Evolutionary conservation across 495 filamentous ascomycete genomes (phyloP), one percentile per base, ranked within the genome.

Genomic region (Tuber calosporum): DNA sequence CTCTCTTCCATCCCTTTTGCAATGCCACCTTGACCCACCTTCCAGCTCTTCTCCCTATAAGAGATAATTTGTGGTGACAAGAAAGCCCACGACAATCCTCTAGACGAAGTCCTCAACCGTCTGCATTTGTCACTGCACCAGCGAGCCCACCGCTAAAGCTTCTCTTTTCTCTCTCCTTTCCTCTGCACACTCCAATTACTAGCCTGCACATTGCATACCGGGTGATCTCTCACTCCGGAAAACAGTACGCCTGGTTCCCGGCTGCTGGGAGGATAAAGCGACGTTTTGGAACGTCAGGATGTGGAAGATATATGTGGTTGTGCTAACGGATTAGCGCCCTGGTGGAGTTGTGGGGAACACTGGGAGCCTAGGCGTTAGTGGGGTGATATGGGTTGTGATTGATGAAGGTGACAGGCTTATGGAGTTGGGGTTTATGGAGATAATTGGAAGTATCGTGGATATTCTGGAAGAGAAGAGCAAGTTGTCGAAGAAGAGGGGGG

Each of bases 341-440:
- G 48, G 48, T 58, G n/a, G n/a, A 30, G 48, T n/a, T 11, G 22
- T 26, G 0, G 48, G 22, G 48, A 26, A 53, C 3, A n/a, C n/a
- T n/a, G 87, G 95, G 83, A 92, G 89, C 5, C 84, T 99, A 76
- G 90, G 96, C 77, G 90, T 97, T 34, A 91, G 91, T 78, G 93
- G 90, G 40, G 93, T 97, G 22, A 85, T 94, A 71, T 99, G 95
- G 95, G 83, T 99, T 34, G 89, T 99, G 0, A 85, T 98, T 67
- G 95, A 99, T 79, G 95, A 99, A 82, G 95, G 95, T 39, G 95
- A 99, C 85, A 85, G 95, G 26, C 85, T 99, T 82, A 96, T 97
- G 93, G 95, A 99, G 80, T 86, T 98, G 82, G 95, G 95, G 1
- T 97, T 99, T 78, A 94, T 97, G 83, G 88, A 96, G 68, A 93